A percentile compares a stretch with the other conserved stretches of the same genome.
Evolutionary conservation across 2,329 filamentous ascomycete genomes (phyloP).

Genomic region (Emmonsiellopsis sp.): DNA sequence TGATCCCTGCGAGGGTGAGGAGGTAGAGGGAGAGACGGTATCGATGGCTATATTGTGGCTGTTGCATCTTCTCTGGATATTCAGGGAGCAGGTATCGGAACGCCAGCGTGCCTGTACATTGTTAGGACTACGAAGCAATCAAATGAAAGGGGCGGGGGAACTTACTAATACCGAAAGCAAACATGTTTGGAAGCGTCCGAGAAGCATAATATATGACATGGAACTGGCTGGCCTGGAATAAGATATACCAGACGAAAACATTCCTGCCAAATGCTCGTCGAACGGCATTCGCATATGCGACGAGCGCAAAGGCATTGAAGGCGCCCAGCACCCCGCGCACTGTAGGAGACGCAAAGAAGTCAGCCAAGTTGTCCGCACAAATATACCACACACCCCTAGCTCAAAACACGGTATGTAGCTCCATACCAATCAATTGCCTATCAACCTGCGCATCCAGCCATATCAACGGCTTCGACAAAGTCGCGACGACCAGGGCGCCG

Average conservation of each 20-base stretch:
- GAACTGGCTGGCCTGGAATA: constrained; percentile 77
- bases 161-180: constrained; percentile 79
- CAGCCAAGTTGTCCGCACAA: neutral
- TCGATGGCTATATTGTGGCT: constrained; percentile 32
- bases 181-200: constrained; percentile 89
- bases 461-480: constrained; percentile 59
- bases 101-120: constrained; percentile 27
- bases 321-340: constrained; percentile 71
- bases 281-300: constrained; percentile 57
- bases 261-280: constrained; percentile 57
- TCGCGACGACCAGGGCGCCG: constrained; percentile 68
- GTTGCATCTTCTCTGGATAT: constrained; percentile 8
- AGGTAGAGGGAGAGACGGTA: constrained; percentile 61
- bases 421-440: constrained; percentile 46
- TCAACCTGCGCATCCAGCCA: constrained; percentile 50
- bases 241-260: constrained; percentile 67
- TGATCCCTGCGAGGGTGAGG: constrained; percentile 67
- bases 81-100: constrained; percentile 44
- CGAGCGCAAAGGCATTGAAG: constrained; percentile 61
- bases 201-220: constrained; percentile 90
- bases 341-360: constrained; percentile 17
- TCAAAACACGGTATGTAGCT: neutral
- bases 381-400: neutral
- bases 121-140: constrained; percentile 7
- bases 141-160: constrained; percentile 13